Base-by-base conservation (phyloP, 2,329 filamentous ascomycete genomes). In the Pezicula neosporulosa region DNA sequence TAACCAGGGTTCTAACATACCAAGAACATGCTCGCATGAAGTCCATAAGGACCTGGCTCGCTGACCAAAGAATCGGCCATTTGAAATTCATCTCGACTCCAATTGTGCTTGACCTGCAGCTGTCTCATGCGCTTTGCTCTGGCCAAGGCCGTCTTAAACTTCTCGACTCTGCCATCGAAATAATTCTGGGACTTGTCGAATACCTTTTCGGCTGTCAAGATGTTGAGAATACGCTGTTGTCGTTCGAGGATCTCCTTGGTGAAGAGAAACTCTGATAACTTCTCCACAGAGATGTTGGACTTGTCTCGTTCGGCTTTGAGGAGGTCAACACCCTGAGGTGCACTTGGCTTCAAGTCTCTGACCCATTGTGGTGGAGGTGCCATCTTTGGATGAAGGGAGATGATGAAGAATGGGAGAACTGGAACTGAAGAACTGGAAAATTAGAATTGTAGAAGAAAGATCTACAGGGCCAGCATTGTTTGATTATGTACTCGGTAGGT, bases 141-240 rank as follows among this genome's bases (percentile, higher is more conserved):
- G 6, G 82, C 86, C 50, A 93, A 74, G 1, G 88, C 81, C 33
- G 79, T 81, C 64, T 89, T 80, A 62, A 91, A 84, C 45, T 83
- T 78, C 56, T 88, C 85, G 24, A 81, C 76, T 42, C 88, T 76
- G 39, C 87, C 86, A 58, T 82, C 77, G 66, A 88, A 89, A 70
- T 90, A 89, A 66, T 90, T 90, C 57, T 87, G 83, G 3, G 83
- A 83, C 72, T 91, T 92, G 70, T 91, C 85, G 59, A 92, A 91
- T 51, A 90, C 77, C 48, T 81, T 80, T 52, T 92, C 86, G 0
- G 76, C 67, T 60, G 84, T 73, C 5, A 92, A 76, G n/a, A 89
- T 76, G 44, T 78, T 70, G 6, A 90, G 71, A 27, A 92, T 76
- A 21, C 72, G 72, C 2, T 78, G 70, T 61, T 85, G 83, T 41